phyloP scores from a whole-genome alignment of 495 filamentous ascomycete species.

The Oidiodendron maius region DNA sequence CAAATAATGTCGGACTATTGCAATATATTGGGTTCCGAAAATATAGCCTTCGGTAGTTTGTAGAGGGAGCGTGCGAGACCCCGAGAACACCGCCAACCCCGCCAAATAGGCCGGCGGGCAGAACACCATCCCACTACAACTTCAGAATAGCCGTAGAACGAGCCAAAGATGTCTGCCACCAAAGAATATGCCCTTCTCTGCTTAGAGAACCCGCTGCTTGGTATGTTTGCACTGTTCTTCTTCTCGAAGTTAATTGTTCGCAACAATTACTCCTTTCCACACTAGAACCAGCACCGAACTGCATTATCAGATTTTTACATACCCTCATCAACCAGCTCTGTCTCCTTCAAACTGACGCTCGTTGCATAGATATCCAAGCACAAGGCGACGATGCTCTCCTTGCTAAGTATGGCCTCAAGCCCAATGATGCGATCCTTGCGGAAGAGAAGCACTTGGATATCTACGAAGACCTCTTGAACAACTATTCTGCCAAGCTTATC shows the following conservation, averaged over 20 bases:
- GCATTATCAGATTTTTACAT: not conserved
- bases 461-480: conserved; percentile 86
- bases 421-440: conserved; percentile 95
- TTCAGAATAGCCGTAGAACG: no score
- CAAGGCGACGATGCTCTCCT: conserved; percentile 74
- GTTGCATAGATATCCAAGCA: conserved; percentile 77
- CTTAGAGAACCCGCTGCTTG: conserved; percentile 94
- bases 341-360: conserved; percentile 8
- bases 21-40: no score
- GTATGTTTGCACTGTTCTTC: conserved; percentile 41
- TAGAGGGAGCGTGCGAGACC: no score
- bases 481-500: conserved; percentile 86
- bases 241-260: not conserved
- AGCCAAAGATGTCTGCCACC: conserved; percentile 58
- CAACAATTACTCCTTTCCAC: not conserved
- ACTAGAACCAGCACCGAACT: not conserved
- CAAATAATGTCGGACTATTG: no score
- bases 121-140: no score
- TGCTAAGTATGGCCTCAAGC: conserved; percentile 86
- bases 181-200: conserved; percentile 81
- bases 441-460: conserved; percentile 82
- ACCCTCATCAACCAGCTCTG: conserved; percentile 2
- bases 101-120: no score
- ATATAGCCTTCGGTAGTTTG: no score
- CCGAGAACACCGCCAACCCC: no score